A percentile compares a stretch with the other conserved stretches of the same genome.
Evolutionary conservation across 2,329 filamentous ascomycete species (phyloP).

Genomic region (Ambrosiella beaveri): DNA sequence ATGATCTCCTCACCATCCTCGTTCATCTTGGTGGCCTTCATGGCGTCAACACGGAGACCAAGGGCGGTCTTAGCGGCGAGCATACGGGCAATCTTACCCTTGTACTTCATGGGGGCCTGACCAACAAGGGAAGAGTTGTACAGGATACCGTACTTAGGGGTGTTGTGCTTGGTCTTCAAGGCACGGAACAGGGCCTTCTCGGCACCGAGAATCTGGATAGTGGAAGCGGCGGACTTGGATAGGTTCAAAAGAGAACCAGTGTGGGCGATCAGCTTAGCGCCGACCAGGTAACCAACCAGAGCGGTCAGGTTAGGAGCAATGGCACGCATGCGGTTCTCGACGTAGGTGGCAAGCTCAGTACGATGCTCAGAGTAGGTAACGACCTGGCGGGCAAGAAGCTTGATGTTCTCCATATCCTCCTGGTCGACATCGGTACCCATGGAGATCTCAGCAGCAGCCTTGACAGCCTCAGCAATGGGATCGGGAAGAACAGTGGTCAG

Average conservation of each 20-base stretch:
- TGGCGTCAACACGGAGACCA: constrained; percentile 78
- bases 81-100: constrained; percentile 97
- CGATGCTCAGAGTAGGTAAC: constrained; percentile 85
- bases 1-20: constrained; percentile 42
- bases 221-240: constrained; percentile 86
- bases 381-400: constrained; percentile 80
- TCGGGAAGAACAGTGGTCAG: constrained; percentile 85
- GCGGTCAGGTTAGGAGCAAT: constrained; percentile 92
- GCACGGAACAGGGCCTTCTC: constrained; percentile 98
- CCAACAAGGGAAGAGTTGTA: constrained; percentile 89
- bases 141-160: constrained; percentile 92
- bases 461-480: constrained; percentile 81
- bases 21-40: constrained; percentile 51
- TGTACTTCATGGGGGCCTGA: constrained; percentile 94
- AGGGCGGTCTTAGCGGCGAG: constrained; percentile 85
- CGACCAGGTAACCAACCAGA: constrained; percentile 82
- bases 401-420: constrained; percentile 85
- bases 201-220: constrained; percentile 93
- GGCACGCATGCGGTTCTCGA: constrained; percentile 85
- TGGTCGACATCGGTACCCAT: constrained; percentile 97
- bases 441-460: constrained; percentile 85
- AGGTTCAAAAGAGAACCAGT: constrained; percentile 87
- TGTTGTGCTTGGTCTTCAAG: constrained; percentile 97
- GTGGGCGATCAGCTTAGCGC: constrained; percentile 86
- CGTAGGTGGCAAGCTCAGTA: constrained; percentile 69